Base-by-base conservation (phyloP, 169 alveolate genomes). In the Amoebophrya sp. region DNA sequence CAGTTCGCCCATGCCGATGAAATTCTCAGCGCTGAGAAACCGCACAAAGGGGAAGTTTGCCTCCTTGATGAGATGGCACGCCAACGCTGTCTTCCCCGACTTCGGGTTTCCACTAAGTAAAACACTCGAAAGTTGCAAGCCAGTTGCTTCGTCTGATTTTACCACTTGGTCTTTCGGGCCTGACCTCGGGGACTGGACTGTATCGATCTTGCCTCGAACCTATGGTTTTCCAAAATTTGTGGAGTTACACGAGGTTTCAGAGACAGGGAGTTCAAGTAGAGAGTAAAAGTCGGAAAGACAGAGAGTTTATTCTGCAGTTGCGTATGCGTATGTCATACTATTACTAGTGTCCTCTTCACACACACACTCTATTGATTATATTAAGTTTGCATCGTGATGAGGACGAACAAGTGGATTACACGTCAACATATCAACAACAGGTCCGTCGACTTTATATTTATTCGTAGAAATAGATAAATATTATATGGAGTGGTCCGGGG, bases 31-130 rank as follows among this genome's bases (percentile, higher is more conserved):
- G 38, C 99, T 96, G 40, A 97, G 96, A 54, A 98, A 95, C 94
- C 98, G 98, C 39, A 98, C 98, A 94, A 96, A 98, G 77, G 99
- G 99, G 90, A 98, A 98, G 90, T 96, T 97, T 89, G 99, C 97
- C 41, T 96, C 96, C 76, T 96, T 92, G 38, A 99, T 99, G 36
- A 97, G 91, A 92, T 97, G 96, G 10, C 99, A 99, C 29, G 99
- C 99, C 89, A 98, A 92, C 36, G 99, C 99, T 23, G 99, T 97
- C 94, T 98, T 98, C 10, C 99, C 99, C 89, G 97, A 94, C 0
- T 99, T 99, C 41, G 95, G 95, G 39, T 96, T 96, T n/a, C 99
- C 99, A 95, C 98, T 98, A 39, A 98, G 93, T 92, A 98, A 95
- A 23, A 97, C 97, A 93, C 26, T 89, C 89, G 65, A 93, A 40